Evolutionary conservation across 768 basidiomycete genomes (phyloP), one percentile per base, ranked within the genome.

Genomic region (Mycena leptocephala): DNA sequence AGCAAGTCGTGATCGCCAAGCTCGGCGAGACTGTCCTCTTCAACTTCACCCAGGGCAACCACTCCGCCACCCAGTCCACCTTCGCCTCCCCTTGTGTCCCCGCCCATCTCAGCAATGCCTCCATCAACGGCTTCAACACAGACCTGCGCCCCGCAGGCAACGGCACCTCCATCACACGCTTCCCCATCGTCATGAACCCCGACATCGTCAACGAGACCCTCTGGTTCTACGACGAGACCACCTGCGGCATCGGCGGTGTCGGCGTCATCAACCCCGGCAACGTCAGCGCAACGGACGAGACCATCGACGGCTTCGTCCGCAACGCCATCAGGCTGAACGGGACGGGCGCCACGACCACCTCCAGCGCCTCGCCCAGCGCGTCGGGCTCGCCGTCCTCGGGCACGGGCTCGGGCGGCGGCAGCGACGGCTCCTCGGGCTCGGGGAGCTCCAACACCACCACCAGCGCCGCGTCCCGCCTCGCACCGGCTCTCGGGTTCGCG

Each of bases 81-180:
- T 94, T 93, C 79, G 86, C 84, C 16, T 75, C 78, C 9, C 93
- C 92, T 8, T 94, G 93, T 78, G 83, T 89, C 63, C 87, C 88
- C n/a, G 86, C 86, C 2, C 88, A 91, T 79, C 80, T 85, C 16
- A 86, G 89, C 39, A 85, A 92, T 81, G 35, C 71, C 61, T 86
- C 89, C 35, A 83, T 91, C 77, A 92, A 93, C 79, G 91, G 92
- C 11, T 93, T 94, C 82, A 82, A 92, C 84, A 91, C 91, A 13
- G 84, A 84, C 74, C 87, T 90, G 82, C 89, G 91, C 66, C 76
- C 88, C 78, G 87, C 90, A 5, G 86, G 82, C 51, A 90, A 92
- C 78, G 88, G 86, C 61, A 86, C 88, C 11, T 84, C 87, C 24
- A 79, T 88, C 68, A 90, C 91, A 32, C 86, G 85, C 62, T 86